Conservation (phyloP, 345 rosid species). For the Euphorbia tirucalli region DNA sequence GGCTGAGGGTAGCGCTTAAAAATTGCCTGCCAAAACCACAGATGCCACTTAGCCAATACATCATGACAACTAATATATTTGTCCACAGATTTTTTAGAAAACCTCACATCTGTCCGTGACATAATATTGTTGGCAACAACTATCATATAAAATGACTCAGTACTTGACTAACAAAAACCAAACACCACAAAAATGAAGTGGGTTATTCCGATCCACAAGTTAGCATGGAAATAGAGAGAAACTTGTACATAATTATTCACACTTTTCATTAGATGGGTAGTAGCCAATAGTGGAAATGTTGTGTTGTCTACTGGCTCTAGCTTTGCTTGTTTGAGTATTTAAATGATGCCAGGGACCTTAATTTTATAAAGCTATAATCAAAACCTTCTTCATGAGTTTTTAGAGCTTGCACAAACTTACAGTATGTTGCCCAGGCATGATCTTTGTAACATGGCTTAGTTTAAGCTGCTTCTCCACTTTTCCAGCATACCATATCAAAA, state of each 20-base stretch:
- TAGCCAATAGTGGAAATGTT: neutral
- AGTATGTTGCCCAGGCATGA: conserved; percentile 75
- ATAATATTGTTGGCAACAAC: neutral
- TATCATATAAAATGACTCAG: neutral
- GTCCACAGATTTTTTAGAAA: neutral
- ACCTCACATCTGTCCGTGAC: neutral
- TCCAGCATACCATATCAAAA: conserved; percentile 58
- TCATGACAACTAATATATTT: neutral
- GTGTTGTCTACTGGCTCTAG: neutral
- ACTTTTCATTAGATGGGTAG: neutral
- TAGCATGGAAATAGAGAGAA: neutral
- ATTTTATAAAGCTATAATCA: neutral
- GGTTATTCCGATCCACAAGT: neutral
- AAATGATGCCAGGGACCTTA: neutral
- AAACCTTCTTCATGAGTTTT: neutral
- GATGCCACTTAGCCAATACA: neutral
- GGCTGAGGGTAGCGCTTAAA: conserved; percentile 34
- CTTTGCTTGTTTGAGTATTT: neutral
- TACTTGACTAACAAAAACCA: neutral
- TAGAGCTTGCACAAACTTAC: conserved; percentile 29
- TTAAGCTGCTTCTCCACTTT: conserved; percentile 59
- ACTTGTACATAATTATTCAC: neutral
- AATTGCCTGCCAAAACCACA: conserved; percentile 25
- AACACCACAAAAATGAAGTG: neutral
- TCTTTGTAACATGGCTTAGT: conserved; percentile 57